Evolutionary conservation across 2,329 filamentous ascomycete genomes (phyloP).

Genomic region (Helminthosporium solani): DNA sequence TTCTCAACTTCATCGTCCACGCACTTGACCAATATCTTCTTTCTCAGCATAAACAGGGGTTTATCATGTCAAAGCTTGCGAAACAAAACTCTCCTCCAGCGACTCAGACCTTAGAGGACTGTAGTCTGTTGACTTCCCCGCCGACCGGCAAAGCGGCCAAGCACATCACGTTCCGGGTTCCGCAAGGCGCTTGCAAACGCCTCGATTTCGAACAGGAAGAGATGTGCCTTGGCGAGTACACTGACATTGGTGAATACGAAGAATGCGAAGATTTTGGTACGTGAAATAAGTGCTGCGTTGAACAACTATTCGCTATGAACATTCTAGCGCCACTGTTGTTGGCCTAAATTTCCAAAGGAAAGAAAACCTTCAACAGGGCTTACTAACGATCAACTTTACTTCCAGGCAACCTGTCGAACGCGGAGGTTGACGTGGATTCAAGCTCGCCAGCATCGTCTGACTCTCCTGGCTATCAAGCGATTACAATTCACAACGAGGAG

Average conservation of each 20-base stretch:
- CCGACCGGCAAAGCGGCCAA: constrained; percentile 16
- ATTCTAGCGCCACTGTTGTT: no score
- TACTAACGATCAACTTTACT: no score
- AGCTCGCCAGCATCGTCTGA: no score
- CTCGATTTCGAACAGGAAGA: constrained; percentile 11
- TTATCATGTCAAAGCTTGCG: not conserved
- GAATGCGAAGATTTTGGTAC: not conserved
- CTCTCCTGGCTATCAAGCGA: not conserved
- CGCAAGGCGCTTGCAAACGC: constrained; percentile 1
- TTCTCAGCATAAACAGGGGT: not conserved
- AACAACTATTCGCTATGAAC: no score
- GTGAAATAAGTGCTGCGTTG: no score
- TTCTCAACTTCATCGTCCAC: not conserved
- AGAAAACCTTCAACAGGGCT: no score
- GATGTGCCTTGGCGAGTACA: constrained; percentile 6
- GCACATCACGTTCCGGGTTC: constrained; percentile 7
- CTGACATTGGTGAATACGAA: constrained; percentile 11
- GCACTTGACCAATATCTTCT: no score
- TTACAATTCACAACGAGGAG: not conserved
- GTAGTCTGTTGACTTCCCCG: constrained; percentile 21
- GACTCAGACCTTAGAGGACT: not conserved
- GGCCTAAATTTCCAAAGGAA: no score
- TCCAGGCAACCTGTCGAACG: no score
- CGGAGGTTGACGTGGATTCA: no score
- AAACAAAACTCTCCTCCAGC: constrained; percentile 14